These are phyloP conservation scores for Smithsoniella earleae DNA, from an alignment of 163 green algal species.

Conservation along the genomic window DNA sequence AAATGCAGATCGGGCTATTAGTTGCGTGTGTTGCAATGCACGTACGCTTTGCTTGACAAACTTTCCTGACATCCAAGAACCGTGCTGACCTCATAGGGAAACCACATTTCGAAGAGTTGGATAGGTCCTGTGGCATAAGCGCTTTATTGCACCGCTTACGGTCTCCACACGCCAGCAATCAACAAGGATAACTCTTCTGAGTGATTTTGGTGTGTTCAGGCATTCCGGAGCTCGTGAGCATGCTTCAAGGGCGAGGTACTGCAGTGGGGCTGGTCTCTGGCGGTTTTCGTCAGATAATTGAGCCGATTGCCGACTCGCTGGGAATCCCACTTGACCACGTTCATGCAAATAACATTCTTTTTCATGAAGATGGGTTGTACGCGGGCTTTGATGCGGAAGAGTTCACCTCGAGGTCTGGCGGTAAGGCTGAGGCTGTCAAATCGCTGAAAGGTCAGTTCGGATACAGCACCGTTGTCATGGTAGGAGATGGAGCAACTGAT, in stretches of 20 bases:
- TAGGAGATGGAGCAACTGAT: slow-evolving; percentile 95
- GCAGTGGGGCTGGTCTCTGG: slow-evolving; percentile 91
- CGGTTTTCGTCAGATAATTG: slow-evolving; percentile 91
- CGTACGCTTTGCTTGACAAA: too few relatives aligned
- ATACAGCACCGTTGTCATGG: slow-evolving; percentile 72
- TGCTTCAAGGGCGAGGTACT: slow-evolving; percentile 53
- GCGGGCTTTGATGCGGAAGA: slow-evolving; percentile 85
- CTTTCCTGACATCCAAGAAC: too few relatives aligned
- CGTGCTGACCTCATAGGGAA: too few relatives aligned
- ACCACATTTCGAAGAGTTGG: too few relatives aligned
- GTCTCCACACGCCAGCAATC: too few relatives aligned
- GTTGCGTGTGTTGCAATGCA: too few relatives aligned
- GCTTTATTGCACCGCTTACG: too few relatives aligned
- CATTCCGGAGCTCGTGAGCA: slow-evolving; percentile 76
- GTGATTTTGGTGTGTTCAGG: too few relatives aligned
- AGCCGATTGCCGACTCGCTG: slow-evolving; percentile 83
- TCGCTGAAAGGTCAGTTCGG: slow-evolving; percentile 52
- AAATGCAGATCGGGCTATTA: too few relatives aligned
- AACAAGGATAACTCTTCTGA: too few relatives aligned
- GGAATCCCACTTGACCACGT: slow-evolving; percentile 73
- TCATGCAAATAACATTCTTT: slow-evolving; percentile 91
- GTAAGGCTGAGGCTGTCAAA: slow-evolving; percentile 78
- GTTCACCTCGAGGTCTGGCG: slow-evolving; percentile 81
- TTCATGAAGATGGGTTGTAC: slow-evolving; percentile 48
- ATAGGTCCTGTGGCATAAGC: too few relatives aligned